These are phyloP conservation scores for Hypoxylon sp. DNA, from an alignment of 2,329 filamentous ascomycete species.

Conservation along the genomic window DNA sequence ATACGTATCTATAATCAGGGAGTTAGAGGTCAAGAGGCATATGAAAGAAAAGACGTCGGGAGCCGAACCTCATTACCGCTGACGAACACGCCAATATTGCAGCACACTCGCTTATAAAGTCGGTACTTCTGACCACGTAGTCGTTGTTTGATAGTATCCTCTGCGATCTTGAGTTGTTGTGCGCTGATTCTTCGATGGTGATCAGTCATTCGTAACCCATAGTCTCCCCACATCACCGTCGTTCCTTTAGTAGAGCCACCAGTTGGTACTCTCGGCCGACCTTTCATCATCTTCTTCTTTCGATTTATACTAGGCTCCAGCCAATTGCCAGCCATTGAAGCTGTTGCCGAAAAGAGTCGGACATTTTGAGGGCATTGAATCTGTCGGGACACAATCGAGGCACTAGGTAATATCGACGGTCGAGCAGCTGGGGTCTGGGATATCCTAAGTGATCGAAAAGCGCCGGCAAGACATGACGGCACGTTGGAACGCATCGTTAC, in stretches of 20 bases:
- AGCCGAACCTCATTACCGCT: constrained; percentile 87
- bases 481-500: constrained; percentile 64
- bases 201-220: constrained; percentile 92
- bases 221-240: constrained; percentile 96
- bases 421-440: constrained; percentile 59
- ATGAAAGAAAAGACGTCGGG: not conserved
- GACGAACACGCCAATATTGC: constrained; percentile 95
- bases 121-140: constrained; percentile 93
- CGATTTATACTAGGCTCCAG: constrained; percentile 82
- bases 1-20: constrained; percentile 79
- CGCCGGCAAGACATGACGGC: constrained; percentile 64
- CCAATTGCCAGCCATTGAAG: constrained; percentile 76
- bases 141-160: constrained; percentile 91
- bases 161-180: constrained; percentile 87
- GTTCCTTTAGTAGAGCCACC: constrained; percentile 94
- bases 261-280: constrained; percentile 87
- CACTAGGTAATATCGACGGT: constrained; percentile 53
- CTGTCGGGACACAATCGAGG: constrained; percentile 54
- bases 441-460: constrained; percentile 67
- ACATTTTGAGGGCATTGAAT: constrained; percentile 60
- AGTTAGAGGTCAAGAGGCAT: constrained; percentile 33
- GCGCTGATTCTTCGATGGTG: constrained; percentile 93
- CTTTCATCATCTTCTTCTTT: constrained; percentile 92
- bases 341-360: constrained; percentile 81
- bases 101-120: constrained; percentile 90